These are phyloP conservation scores for Stachybotrys chlorohalonatus DNA, from an alignment of 2,329 filamentous ascomycete species.

Conservation along the genomic window DNA sequence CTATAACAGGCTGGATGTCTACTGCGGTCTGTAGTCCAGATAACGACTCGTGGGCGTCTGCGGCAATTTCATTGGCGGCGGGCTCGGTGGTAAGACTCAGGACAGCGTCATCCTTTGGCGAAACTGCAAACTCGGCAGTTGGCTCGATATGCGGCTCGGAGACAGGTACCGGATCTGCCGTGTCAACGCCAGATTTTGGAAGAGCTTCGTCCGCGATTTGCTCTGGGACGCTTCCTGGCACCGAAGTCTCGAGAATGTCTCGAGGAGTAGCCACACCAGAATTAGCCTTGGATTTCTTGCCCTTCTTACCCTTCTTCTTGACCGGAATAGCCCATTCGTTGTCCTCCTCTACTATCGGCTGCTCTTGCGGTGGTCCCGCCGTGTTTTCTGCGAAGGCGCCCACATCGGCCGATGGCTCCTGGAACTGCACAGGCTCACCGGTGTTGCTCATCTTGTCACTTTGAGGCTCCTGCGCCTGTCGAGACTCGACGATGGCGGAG, in stretches of 20 bases:
- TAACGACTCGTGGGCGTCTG: not conserved
- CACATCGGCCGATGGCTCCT: not conserved
- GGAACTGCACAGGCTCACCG: not conserved
- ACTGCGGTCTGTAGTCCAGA: not conserved
- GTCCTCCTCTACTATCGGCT: not conserved
- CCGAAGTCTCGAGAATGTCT: not conserved
- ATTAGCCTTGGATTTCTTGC: conserved; percentile 17
- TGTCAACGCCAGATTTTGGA: conserved; percentile 2
- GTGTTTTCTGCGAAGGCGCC: not conserved
- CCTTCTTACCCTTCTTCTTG: conserved; percentile 34
- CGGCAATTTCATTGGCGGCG: not conserved
- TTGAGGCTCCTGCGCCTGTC: not conserved
- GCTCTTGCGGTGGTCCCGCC: not conserved
- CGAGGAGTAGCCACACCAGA: not conserved
- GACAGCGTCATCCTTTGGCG: not conserved
- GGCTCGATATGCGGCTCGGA: not conserved
- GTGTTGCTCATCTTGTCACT: not conserved
- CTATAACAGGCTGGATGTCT: not conserved
- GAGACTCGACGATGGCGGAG: not conserved
- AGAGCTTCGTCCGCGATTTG: not conserved
- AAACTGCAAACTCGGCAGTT: not conserved
- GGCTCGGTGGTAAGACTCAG: not conserved
- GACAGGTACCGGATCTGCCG: not conserved
- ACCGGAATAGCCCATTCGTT: not conserved
- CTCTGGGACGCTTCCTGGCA: not conserved